Evolutionary conservation across 768 basidiomycete genomes (phyloP), one percentile per base, ranked within the genome.

Genomic region (Boletellus emodensis): DNA sequence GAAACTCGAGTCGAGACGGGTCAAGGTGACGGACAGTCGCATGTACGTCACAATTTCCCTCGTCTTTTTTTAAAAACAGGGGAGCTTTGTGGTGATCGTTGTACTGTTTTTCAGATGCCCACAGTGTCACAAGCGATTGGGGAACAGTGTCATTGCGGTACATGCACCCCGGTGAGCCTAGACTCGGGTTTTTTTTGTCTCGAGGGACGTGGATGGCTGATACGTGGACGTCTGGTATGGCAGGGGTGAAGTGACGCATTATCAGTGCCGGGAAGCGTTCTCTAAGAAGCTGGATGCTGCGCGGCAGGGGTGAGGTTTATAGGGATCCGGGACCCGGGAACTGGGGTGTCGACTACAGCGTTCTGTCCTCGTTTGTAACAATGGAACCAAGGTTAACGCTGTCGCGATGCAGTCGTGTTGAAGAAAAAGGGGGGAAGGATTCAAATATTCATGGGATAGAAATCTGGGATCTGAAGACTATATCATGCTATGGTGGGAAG

Each of bases 201-300:
- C 28, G 28, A 36, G 8, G n/a, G 28, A 28, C 4, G 6, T 22
- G 15, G 28, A 7, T 22, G 15, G 28, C 46, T 51, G 28, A 50
- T 38, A 12, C 4, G 22, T 38, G 13, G 39, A 9, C 30, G 30
- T n/a, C n/a, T 8, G 30, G 30, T 30, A n/a, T 43, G 40, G 33
- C 59, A 96, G 94, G 43, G 94, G 94, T 9, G 92, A 95, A 70
- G 94, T 96, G 3, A 98, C 94, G 0, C 95, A 97, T 69, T 94
- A 94, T 66, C 90, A 95, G 54, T 98, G 94, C 64, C 85, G 93
- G 24, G 94, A 96, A 63, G 76, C 78, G 1, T 96, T 93, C 63
- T 73, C 89, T 10, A 72, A 68, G 43, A 78, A 71, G 49, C 60
- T 86, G 46, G 75, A 75, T 40, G 76, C 79, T 53, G 50, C 9